These are phyloP conservation scores for Centaurea solstitialis DNA, from an alignment of 129 eudicot genomes.

Conservation along the genomic window DNA sequence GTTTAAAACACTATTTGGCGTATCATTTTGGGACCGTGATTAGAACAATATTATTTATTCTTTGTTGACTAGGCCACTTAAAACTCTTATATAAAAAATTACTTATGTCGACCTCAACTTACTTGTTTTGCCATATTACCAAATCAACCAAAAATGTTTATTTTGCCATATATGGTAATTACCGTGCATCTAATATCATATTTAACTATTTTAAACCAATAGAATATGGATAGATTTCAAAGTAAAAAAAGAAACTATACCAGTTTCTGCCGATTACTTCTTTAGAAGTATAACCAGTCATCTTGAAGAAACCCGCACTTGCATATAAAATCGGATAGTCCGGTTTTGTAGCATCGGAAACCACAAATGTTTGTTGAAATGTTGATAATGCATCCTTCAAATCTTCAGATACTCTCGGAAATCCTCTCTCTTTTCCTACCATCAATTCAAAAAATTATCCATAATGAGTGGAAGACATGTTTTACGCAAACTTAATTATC, in stretches of 20 bases:
- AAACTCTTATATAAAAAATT: background rate
- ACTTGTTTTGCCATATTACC: background rate
- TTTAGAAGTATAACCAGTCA: conserved; percentile 93
- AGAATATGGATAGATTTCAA: background rate
- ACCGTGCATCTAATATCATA: background rate
- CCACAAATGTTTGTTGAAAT: conserved; percentile 94
- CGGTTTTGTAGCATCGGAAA: conserved; percentile 92
- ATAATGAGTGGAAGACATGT: background rate
- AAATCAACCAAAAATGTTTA: background rate
- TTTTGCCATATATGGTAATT: background rate
- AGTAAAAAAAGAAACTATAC: conserved; percentile 30
- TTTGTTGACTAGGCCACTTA: background rate
- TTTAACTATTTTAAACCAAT: background rate
- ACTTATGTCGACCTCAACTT: too few relatives aligned
- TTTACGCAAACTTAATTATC: background rate
- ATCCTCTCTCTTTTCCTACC: conserved; percentile 57
- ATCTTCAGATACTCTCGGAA: conserved; percentile 89
- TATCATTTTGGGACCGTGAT: background rate
- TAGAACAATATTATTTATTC: background rate
- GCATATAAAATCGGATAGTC: conserved; percentile 90
- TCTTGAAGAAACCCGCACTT: conserved; percentile 92
- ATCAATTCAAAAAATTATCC: background rate
- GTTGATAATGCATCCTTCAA: conserved; percentile 86
- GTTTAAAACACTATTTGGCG: background rate
- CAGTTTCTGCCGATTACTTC: conserved; percentile 96